Percentiles rank a stretch among this genome's conserved stretches.
Conservation (phyloP, 2,329 filamentous ascomycete species). For the Scedosporium apiospermum region DNA sequence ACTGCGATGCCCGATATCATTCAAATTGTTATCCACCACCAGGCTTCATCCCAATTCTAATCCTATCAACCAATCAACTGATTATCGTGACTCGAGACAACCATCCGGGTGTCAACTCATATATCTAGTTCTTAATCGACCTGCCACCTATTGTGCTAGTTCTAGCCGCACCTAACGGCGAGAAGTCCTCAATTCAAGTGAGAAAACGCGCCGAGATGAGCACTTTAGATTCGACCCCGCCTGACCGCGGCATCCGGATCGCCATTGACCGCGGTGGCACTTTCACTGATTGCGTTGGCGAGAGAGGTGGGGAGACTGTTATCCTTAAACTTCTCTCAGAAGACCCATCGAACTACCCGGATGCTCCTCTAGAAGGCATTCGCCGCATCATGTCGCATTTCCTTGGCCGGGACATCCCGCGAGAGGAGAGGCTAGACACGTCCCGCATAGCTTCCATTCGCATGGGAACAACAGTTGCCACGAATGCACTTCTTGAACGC, state of each 20-base stretch:
- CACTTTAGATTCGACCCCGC: slow-evolving; percentile 2
- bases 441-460: slow-evolving; percentile 79
- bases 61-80: too few relatives aligned
- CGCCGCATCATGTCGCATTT: slow-evolving; percentile 76
- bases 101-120: too few relatives aligned
- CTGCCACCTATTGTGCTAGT: too few relatives aligned
- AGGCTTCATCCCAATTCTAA: too few relatives aligned
- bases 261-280: slow-evolving; percentile 77
- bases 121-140: too few relatives aligned
- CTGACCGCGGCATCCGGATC: slow-evolving; percentile 6
- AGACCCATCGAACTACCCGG: slow-evolving; percentile 81
- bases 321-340: slow-evolving; percentile 85
- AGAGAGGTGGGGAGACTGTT: slow-evolving; percentile 65
- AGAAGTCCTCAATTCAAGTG: background rate
- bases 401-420: slow-evolving; percentile 63
- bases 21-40: too few relatives aligned
- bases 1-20: too few relatives aligned
- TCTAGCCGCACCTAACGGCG: too few relatives aligned
- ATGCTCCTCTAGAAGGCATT: slow-evolving; percentile 87
- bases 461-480: slow-evolving; percentile 93
- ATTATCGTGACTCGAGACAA: too few relatives aligned
- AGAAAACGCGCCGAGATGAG: slow-evolving; percentile 7
- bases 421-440: slow-evolving; percentile 73
- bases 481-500: slow-evolving; percentile 80
- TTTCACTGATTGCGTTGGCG: slow-evolving; percentile 88